Base-by-base conservation (phyloP, 1,284 basidiomycete genomes). In the Pyrrhoderma lamaoense region DNA sequence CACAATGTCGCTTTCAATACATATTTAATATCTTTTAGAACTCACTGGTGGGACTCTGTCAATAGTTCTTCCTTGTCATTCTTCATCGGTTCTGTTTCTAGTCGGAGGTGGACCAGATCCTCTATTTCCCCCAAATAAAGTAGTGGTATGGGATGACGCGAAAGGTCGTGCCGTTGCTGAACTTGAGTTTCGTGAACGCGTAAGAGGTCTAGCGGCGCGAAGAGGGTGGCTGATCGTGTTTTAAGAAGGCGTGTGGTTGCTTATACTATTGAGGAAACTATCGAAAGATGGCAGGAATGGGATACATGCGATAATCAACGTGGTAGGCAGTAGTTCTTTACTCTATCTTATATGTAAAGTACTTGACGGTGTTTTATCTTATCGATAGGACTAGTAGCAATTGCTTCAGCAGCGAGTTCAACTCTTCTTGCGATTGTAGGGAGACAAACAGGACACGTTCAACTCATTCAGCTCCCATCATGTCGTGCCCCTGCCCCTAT, bases 121-220 rank as follows among this genome's bases (percentile, higher is more conserved):
- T n/a, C 75, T 90, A 4, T 97, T 93, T 67, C 85, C 93, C 23
- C 90, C 89, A 22, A 97, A 97, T 72, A 97, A 96, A 71, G 89
- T 93, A 43, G 76, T 96, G 51, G 67, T 97, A 43, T 96, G 89
- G 84, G 87, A 96, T 67, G 90, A 93, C 67, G 75, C 74, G 1
- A 69, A 77, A 1, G 82, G 80, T 3, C 70, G 73, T 47, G 85
- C 93, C 60, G 83, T 93, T 36, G 89, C 88, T 23, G 90, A 95
- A 66, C 76, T 97, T 49, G 93, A 96, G 69, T 96, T 97, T 63
- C 81, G 88, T 55, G 92, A 95, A 66, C 75, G 79, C 48, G 90
- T 96, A 1, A 73, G 88, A 47, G 91, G 90, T 0, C 67, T 97
- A 36, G 80, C 82, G 0, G 89, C 84, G 57, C 72, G 94, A 56